phyloP scores from a whole-genome alignment of 139 green algal species.

The Pycnococcus provasolii region DNA sequence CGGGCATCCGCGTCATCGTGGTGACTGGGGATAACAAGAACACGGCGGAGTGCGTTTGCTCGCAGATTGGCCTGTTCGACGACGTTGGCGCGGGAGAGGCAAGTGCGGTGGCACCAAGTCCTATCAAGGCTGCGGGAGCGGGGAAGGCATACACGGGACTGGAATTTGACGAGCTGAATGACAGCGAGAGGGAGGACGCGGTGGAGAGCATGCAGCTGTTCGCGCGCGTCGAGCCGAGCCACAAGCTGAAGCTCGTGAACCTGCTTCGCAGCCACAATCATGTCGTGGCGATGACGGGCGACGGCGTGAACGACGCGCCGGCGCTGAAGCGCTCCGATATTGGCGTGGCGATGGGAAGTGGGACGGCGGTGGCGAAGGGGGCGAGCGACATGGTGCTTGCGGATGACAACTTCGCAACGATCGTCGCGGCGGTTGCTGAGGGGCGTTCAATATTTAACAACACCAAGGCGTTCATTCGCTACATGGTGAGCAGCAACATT shows the following conservation, averaged over 20 bases:
- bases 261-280: conserved; percentile 25
- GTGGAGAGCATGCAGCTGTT: conserved; percentile 27
- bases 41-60: conserved; percentile 35
- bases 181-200: conserved; percentile 6
- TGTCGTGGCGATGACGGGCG: conserved; percentile 47
- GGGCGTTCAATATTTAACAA: conserved; percentile 47
- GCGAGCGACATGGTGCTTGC: conserved; percentile 43
- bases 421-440: conserved; percentile 42
- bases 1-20: conserved; percentile 43
- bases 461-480: conserved; percentile 49
- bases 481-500: conserved; percentile 52
- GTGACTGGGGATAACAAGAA: conserved; percentile 45
- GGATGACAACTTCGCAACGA: conserved; percentile 47
- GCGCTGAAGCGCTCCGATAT: conserved; percentile 42
- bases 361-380: conserved; percentile 41
- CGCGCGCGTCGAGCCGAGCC: conserved; percentile 35
- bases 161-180: conserved; percentile 37
- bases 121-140: background rate
- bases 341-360: conserved; percentile 43
- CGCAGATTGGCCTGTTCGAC: conserved; percentile 29
- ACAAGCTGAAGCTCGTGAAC: conserved; percentile 41
- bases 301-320: conserved; percentile 47
- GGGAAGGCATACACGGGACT: background rate
- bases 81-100: background rate
- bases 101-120: too few relatives aligned